Conservation (phyloP, 192 early-diverging fungal species). For the Coemansia sp. region DNA sequence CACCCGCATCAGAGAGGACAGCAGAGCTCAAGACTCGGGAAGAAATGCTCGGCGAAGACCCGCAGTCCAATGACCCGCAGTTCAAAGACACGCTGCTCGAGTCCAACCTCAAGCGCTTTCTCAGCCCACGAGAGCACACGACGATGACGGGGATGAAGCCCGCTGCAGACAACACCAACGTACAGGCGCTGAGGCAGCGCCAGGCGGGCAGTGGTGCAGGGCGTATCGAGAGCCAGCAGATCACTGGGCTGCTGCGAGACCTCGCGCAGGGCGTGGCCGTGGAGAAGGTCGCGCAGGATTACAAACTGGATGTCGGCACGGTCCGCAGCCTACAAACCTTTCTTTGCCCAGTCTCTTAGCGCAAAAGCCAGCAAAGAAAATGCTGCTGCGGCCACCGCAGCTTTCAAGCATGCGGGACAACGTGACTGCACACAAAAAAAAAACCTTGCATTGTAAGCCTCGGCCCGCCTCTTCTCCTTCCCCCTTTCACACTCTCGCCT, state of each 20-base stretch:
- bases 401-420: too few species aligned
- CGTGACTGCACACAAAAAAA: too few species aligned
- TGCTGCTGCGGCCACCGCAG: not conserved
- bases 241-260: slow-evolving; percentile 8
- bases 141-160: slow-evolving; percentile 34
- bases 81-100: slow-evolving; percentile 8
- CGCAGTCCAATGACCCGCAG: too few species aligned
- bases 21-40: slow-evolving; percentile 49
- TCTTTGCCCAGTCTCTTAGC: slow-evolving; percentile 9
- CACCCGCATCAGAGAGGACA: slow-evolving; percentile 12
- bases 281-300: slow-evolving; percentile 13
- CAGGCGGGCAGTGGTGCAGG: slow-evolving; percentile 14
- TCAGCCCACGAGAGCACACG: slow-evolving; percentile 39
- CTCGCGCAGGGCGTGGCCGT: not conserved
- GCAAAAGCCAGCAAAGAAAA: not conserved
- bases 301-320: slow-evolving; percentile 16
- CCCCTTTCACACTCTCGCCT: not conserved
- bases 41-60: slow-evolving; percentile 37
- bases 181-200: slow-evolving; percentile 24
- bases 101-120: slow-evolving; percentile 45
- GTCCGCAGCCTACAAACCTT: slow-evolving; percentile 10
- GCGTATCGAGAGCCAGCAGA: slow-evolving; percentile 10
- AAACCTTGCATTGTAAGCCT: too few species aligned
- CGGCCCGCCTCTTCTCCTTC: too few species aligned
- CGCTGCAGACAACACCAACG: slow-evolving; percentile 34